Conservation (phyloP, 371 early-diverging fungal species). For the Gilbertella persicaria region DNA sequence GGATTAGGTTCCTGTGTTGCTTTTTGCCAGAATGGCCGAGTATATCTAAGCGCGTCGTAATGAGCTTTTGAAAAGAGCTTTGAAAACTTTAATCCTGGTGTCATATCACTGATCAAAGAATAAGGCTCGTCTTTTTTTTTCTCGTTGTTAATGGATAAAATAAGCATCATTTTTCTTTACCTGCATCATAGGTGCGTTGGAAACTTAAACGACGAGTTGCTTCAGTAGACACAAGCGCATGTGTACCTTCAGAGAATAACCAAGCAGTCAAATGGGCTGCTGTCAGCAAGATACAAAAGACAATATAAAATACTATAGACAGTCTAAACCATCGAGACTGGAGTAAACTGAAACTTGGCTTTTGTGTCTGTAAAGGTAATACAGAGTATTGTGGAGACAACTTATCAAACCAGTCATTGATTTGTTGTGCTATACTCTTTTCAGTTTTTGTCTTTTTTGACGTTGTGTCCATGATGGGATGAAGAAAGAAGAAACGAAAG, state of each 20-base stretch:
- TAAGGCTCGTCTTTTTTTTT: conserved; percentile 30
- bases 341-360: conserved; percentile 1
- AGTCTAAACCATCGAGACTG: conserved; percentile 32
- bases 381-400: conserved; percentile 6
- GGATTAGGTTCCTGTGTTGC: conserved; percentile 17
- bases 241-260: conserved; percentile 7
- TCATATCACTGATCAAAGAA: conserved; percentile 40
- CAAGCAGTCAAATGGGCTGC: conserved; percentile 33
- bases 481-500: not conserved
- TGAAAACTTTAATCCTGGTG: conserved; percentile 44
- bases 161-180: too few relatives aligned
- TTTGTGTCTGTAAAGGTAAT: conserved; percentile 4
- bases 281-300: conserved; percentile 40
- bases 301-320: conserved; percentile 30
- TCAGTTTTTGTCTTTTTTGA: not conserved
- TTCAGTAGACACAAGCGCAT: conserved; percentile 10
- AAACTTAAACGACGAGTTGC: conserved; percentile 9
- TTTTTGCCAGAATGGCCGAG: conserved; percentile 38
- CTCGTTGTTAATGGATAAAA: not conserved
- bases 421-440: not conserved
- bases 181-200: conserved; percentile 46
- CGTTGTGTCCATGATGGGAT: not conserved
- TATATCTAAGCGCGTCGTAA: conserved; percentile 16
- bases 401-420: conserved; percentile 14
- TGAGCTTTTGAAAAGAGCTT: conserved; percentile 44